Base-by-base conservation (phyloP, 768 basidiomycete species). In the Krasilnikovozyma curviuscula region DNA sequence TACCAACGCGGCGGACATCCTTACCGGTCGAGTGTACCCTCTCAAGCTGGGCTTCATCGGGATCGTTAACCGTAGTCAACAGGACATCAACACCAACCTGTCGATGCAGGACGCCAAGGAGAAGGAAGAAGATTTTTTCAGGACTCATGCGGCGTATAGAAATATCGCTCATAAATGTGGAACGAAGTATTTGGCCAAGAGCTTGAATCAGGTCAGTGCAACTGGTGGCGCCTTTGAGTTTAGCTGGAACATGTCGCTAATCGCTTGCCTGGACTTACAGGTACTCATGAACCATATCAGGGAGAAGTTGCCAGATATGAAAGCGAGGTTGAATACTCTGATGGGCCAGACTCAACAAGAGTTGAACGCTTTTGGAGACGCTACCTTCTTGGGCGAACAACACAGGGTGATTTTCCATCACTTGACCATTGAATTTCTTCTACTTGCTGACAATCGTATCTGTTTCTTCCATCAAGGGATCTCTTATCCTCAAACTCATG, bases 291-390 rank as follows among this genome's bases (percentile, higher is more conserved):
- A 83, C 62, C 93, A 98, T 62, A 97, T 98, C 54, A 77, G 93
- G 50, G 93, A 98, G 60, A 98, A 97, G 66, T 72, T 98, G 31
- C 93, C 93, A 0, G 93, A 98, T 65, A 97, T 98, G 93, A 98
- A 98, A 65, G 93, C 93, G 14, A 74, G 88, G 18, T 68, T 98
- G 51, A 98, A 97, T 62, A 98, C 93, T 3, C 68, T 95, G 21
- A 97, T 97, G 84, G 89, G 91, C 14, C 93, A 98, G 67, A 86
- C 93, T 7, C 91, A 95, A 61, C 93, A 98, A 63, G 93, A 98
- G 64, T 73, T 98, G 35, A 84, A 85, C 65, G 80, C 88, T 5
- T 97, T 93, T 60, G 93, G 93, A 18, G 93, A 93, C 59, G 73
- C 83, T 10, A 85, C 85, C 2, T 73, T 84, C 59, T 82, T 83